Percentiles rank a stretch among this genome's conserved stretches.
Conservation (phyloP, 768 basidiomycete genomes). For the Mycena indigotica region DNA sequence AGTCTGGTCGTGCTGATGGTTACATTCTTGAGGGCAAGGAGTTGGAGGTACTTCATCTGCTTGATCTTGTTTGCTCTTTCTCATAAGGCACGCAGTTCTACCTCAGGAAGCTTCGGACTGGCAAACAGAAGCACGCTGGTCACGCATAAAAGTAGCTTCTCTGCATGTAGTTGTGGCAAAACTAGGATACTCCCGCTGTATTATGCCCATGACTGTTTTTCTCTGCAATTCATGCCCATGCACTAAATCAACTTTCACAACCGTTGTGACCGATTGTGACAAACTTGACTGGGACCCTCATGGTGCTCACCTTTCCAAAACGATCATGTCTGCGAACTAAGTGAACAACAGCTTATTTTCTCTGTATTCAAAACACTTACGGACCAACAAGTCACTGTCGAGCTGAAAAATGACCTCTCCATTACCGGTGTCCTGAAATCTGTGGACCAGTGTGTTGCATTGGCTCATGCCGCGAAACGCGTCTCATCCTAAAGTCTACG, state of each 20-base stretch:
- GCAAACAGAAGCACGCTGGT: constrained; percentile 92
- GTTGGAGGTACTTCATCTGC: constrained; percentile 70
- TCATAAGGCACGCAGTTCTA: constrained; percentile 84
- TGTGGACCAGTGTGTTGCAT: constrained; percentile 84
- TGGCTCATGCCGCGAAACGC: background rate
- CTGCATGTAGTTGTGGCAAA: constrained; percentile 12
- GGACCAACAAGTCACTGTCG: constrained; percentile 94
- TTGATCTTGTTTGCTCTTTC: constrained; percentile 19
- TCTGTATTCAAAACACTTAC: constrained; percentile 99
- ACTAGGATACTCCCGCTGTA: constrained; percentile 22
- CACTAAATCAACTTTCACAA: background rate
- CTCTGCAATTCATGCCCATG: background rate
- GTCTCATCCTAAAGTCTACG: constrained; percentile 2
- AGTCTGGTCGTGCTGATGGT: constrained; percentile 94
- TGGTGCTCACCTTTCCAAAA: constrained; percentile 6
- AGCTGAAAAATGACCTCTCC: constrained; percentile 97
- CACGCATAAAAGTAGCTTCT: constrained; percentile 38
- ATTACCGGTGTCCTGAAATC: constrained; percentile 96
- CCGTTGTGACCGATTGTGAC: background rate
- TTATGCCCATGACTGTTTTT: constrained; percentile 15
- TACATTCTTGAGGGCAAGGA: constrained; percentile 99
- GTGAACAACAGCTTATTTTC: constrained; percentile 72
- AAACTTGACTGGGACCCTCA: background rate
- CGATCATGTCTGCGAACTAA: constrained; percentile 11
- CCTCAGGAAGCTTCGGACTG: constrained; percentile 87